Conservation (phyloP, 2,329 filamentous ascomycete species). For the Aspergillus aculeatinus region DNA sequence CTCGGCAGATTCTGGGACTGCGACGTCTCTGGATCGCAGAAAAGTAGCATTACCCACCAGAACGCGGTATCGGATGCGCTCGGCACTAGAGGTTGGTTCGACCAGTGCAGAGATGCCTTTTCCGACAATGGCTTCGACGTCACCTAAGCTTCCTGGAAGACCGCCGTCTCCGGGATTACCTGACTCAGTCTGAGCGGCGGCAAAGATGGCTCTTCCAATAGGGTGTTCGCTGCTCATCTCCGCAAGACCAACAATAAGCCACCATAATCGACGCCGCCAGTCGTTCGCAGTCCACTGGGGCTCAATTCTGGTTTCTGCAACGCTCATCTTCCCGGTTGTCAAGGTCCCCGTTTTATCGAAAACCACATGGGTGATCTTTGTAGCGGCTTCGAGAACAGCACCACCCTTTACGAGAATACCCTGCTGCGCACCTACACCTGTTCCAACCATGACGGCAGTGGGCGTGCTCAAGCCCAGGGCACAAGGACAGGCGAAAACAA, state of each 20-base stretch:
- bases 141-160: conserved; percentile 78
- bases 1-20: conserved; percentile 42
- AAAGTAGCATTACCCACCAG: conserved; percentile 79
- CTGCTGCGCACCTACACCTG: conserved; percentile 91
- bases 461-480: conserved; percentile 94
- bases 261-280: conserved; percentile 77
- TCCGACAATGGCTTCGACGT: conserved; percentile 81
- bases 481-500: conserved; percentile 96
- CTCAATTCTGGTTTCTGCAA: conserved; percentile 68
- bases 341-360: conserved; percentile 96
- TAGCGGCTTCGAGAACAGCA: conserved; percentile 84
- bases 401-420: conserved; percentile 98
- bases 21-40: conserved; percentile 68
- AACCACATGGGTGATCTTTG: conserved; percentile 84
- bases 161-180: conserved; percentile 68
- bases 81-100: conserved; percentile 68
- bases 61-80: conserved; percentile 72
- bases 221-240: conserved; percentile 97
- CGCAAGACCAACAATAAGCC: conserved; percentile 91
- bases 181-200: conserved; percentile 72
- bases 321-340: conserved; percentile 92
- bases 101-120: conserved; percentile 80
- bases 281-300: conserved; percentile 68
- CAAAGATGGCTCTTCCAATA: conserved; percentile 82
- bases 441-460: conserved; percentile 98